Evolutionary conservation across 306 rosid genomes (phyloP).

Genomic region (Fragaria nilgerrensis): DNA sequence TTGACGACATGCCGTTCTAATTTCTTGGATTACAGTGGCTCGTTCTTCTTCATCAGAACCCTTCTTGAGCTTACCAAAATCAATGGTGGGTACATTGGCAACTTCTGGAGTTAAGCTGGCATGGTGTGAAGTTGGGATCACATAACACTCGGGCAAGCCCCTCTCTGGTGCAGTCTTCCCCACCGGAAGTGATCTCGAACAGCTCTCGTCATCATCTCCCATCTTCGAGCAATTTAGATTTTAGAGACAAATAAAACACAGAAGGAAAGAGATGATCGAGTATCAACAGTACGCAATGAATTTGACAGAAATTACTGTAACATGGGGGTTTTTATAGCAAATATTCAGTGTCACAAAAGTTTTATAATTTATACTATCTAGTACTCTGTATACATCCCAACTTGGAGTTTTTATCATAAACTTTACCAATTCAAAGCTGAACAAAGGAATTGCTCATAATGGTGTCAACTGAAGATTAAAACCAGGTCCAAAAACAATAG

Average conservation of each 20-base stretch:
- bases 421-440: no score
- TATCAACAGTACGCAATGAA: not conserved
- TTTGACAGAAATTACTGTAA: not conserved
- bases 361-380: not conserved
- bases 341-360: not conserved
- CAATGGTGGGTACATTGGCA: conserved; percentile 37
- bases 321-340: not conserved
- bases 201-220: not conserved
- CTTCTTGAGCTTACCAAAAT: conserved; percentile 30
- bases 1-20: conserved; percentile 34
- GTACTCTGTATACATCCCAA: not conserved
- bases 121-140: conserved; percentile 32
- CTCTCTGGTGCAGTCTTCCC: conserved; percentile 40
- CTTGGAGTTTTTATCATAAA: no score
- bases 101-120: conserved; percentile 25
- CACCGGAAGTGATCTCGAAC: conserved; percentile 24
- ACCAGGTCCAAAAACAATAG: no score
- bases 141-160: conserved; percentile 37
- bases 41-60: conserved; percentile 27
- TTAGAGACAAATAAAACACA: not conserved
- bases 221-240: not conserved
- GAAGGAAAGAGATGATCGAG: not conserved
- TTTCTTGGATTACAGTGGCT: conserved; percentile 17
- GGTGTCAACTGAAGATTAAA: no score
- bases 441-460: no score